Evolutionary conservation across 2,329 filamentous ascomycete species (phyloP), one percentile per base, ranked within the genome.

Genomic region (Arthrobotrys sphaeroides): DNA sequence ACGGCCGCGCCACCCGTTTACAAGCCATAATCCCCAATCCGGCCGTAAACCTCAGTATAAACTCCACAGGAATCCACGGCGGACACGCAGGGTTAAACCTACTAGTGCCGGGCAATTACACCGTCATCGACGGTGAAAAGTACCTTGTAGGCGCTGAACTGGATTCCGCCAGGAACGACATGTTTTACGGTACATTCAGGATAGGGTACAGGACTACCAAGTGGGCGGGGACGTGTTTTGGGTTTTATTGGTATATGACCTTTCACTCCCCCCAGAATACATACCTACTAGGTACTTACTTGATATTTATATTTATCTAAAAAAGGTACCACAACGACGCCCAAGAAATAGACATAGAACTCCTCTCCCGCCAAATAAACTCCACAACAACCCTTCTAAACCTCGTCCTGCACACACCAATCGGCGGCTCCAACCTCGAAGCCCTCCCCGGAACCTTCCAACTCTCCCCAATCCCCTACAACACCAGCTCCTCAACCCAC

Each of bases 331-430:
- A 88, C 83, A 92, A 93, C 81, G 89, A 94, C 82, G 90, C 90
- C 0, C 89, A 91, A 80, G 91, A 94, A 80, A 92, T 94, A 79
- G 91, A 94, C 81, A 89, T 94, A 83, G 91, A 94, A 78, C 91
- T 93, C 80, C 85, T 94, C 1, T 91, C 90, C 1, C 84, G 84
- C 20, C 85, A 92, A 77, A 91, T 90, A 80, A 84, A 87, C 72
- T 13, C 59, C 12, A 78, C 80, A 1, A 79, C 80, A 53, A 85
- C 85, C 62, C 87, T 88, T 0, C 84, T 93, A 61, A 92, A 93
- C 80, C 86, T 94, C 0, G 90, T 93, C n/a, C 84, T 93, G 5
- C 91, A 94, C 80, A 90, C 90, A 0, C 85, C 85, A 4, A 83
- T 86, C 31, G 88, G 90, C 0, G 85, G 85, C 1, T 80, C 84